phyloP scores from a whole-genome alignment of 202 grass and related monocot genomes.

The Carex sylvatica region DNA sequence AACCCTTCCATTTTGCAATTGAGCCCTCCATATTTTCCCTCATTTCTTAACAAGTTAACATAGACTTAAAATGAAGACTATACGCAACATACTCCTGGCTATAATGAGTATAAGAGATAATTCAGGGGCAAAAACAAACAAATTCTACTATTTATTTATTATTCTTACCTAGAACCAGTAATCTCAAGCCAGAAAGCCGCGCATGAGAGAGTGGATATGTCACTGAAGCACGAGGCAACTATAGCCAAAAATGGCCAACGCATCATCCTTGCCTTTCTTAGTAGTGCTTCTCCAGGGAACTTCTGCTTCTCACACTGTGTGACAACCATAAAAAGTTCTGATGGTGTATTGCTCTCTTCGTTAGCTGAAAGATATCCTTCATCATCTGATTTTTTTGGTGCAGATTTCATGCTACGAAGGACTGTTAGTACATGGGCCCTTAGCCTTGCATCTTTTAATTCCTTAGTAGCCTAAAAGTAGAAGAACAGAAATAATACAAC shows the following conservation, averaged over 20 bases:
- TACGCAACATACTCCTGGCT: not conserved
- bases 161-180: slow-evolving; percentile 76
- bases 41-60: not conserved
- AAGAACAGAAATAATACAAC: slow-evolving; percentile 24
- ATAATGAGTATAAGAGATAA: not conserved
- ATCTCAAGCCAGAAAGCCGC: slow-evolving; percentile 92
- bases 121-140: not conserved
- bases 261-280: slow-evolving; percentile 82
- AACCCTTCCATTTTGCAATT: no score
- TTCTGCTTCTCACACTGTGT: slow-evolving; percentile 81
- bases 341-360: slow-evolving; percentile 39
- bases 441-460: slow-evolving; percentile 77
- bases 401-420: slow-evolving; percentile 58
- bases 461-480: slow-evolving; percentile 69
- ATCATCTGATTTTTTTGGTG: slow-evolving; percentile 64
- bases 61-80: not conserved
- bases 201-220: slow-evolving; percentile 75
- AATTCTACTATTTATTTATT: not conserved
- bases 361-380: slow-evolving; percentile 39
- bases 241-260: slow-evolving; percentile 85
- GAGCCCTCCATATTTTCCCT: not conserved
- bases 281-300: slow-evolving; percentile 76
- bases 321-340: slow-evolving; percentile 76
- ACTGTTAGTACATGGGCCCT: slow-evolving; percentile 85
- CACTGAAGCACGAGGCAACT: slow-evolving; percentile 89